Conservation (phyloP, 192 early-diverging fungal species). For the Spinellus fusiger region DNA sequence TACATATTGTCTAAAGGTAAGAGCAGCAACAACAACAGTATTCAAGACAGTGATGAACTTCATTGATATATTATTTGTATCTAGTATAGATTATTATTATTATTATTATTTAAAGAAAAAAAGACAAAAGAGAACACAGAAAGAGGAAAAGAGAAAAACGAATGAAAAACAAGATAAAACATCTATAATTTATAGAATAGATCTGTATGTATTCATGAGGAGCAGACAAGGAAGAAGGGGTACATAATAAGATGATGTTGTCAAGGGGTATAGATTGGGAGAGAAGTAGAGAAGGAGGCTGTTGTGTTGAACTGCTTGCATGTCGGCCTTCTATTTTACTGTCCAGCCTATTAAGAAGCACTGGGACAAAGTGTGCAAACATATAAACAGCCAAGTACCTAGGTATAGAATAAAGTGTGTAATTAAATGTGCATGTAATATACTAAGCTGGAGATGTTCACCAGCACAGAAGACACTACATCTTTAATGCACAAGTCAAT, state of each 20-base stretch:
- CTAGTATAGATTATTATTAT: background rate
- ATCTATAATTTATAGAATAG: background rate
- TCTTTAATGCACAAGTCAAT: no score
- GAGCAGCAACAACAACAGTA: background rate
- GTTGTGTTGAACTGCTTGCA: no score
- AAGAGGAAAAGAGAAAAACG: background rate
- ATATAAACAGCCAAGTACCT: background rate
- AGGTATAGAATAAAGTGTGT: background rate
- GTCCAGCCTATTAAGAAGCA: no score
- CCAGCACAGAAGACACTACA: no score
- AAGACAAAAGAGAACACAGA: background rate
- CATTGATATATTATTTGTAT: background rate
- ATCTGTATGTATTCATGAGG: background rate
- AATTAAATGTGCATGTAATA: background rate
- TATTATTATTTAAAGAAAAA: background rate
- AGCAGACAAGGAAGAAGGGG: background rate
- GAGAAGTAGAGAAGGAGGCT: no score
- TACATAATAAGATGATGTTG: background rate
- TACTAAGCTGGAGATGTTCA: no score
- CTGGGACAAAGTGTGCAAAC: background rate
- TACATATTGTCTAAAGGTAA: background rate
- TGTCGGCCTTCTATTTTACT: no score
- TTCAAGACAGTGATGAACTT: background rate
- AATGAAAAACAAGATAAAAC: background rate
- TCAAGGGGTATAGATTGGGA: background rate